Evolutionary conservation across 768 basidiomycete species (phyloP), one percentile per base, ranked within the genome.

Genomic region (Daedalea quercina): DNA sequence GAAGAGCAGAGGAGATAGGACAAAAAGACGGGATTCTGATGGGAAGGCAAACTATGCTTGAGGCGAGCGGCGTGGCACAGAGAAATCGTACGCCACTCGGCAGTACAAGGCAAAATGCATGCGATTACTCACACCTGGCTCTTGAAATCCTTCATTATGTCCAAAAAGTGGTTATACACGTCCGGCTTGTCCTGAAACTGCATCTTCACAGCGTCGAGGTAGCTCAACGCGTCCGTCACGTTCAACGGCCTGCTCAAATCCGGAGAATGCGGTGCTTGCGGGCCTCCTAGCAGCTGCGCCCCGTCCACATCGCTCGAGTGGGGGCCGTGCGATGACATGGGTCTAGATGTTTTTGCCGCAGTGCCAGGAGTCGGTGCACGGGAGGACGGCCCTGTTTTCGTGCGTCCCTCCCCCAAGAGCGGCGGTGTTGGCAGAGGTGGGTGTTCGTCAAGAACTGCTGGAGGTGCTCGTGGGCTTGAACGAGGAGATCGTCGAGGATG

Each of bases 111-210:
- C 28, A 31, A 31, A 11, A 4, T 6, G 11, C 28, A 31, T 4
- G 28, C 11, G 11, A 31, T 31, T 4, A 79, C 90, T 73, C 68
- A 93, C 90, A 73, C 75, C 71, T 95, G 91, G 63, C 92, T 91
- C 74, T 99, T 99, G 70, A 99, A 99, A 67, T 98, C 94, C 75
- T 97, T 97, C 96, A 96, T 96, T 65, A 96, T 94, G 67, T 95
- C 92, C 69, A 94, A 70, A 65, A 94, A 93, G 58, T 86, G 80
- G 67, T 96, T 95, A 76, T 96, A 96, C 24, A 95, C 92, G 62
- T 94, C 90, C 19, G 93, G 93, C 67, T 85, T 84, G 66, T 90
- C 86, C 44, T 82, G 77, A 67, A 95, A 96, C 72, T 93, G 89
- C 41, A 81, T 76, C 75, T 95, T 96, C 73, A 96, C 93, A 24